A percentile compares a stretch with the other conserved stretches of the same genome.
Evolutionary conservation across 108 stramenopile genomes (phyloP).

Genomic region (Nitzschia sp.): DNA sequence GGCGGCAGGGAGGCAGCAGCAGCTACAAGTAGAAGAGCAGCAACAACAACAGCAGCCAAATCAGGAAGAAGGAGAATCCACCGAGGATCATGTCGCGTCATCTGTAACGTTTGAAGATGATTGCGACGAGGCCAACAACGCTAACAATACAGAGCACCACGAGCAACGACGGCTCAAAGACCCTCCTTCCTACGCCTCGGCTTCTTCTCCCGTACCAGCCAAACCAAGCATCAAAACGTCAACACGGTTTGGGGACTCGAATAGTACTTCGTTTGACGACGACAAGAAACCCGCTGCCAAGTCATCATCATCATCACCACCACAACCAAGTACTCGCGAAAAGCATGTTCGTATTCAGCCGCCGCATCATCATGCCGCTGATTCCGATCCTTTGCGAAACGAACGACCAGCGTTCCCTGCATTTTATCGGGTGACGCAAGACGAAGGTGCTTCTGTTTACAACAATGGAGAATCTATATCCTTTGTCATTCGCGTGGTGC

Average conservation of each 20-base stretch:
- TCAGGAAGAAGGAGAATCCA: constrained; percentile 14
- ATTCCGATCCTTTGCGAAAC: constrained; percentile 10
- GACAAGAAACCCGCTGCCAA: constrained; percentile 7
- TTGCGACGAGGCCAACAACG: neutral
- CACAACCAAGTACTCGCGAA: neutral
- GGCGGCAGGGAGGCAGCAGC: constrained; percentile 4
- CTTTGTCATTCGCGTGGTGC: constrained; percentile 27
- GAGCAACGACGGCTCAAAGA: neutral
- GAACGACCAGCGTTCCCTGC: constrained; percentile 41
- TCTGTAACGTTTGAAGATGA: neutral
- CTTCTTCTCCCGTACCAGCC: neutral
- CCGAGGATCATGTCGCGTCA: neutral
- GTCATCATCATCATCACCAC: neutral
- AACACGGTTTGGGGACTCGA: neutral
- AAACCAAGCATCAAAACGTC: neutral
- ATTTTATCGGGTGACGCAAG: constrained; percentile 38
- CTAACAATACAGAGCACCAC: neutral
- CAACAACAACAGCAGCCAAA: constrained; percentile 11
- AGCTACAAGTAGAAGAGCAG: constrained; percentile 10
- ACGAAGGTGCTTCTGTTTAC: constrained; percentile 39
- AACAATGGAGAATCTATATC: constrained; percentile 14
- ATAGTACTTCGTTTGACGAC: neutral
- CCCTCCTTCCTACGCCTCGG: neutral
- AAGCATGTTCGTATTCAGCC: neutral
- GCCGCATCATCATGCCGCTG: neutral